Base-by-base conservation (phyloP, 2,329 filamentous ascomycete species). In the Trichophyton mentagrophytes region DNA sequence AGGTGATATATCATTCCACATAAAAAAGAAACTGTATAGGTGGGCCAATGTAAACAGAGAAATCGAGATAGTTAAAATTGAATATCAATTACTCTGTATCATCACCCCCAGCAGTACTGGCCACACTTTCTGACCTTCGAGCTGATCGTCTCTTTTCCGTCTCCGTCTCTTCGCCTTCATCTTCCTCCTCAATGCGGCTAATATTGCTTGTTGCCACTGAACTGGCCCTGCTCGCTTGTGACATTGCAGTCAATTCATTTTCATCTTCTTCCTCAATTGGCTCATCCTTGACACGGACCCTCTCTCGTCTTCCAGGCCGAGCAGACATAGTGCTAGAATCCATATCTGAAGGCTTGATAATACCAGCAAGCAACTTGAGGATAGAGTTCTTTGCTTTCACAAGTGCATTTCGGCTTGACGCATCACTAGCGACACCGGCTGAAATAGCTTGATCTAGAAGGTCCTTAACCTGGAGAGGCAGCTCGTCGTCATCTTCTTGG, bases 391-490 rank as follows among this genome's bases (percentile, higher is more conserved):
- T 78, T 38, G 73, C 73, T 65, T 78, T 78, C 57, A 76, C 74
- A 13, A 78, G 66, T 5, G 76, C 71, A 62, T 78, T 77, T 49
- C 74, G 70, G 44, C 76, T 72, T 20, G 75, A 73, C 1, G 76
- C 76, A 56, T 74, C 75, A 8, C 67, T 66, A 3, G 73, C 74
- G 22, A 74, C 64, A 15, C 72, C 73, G 47, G 76, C 77, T 61
- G 79, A 76, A 61, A 84, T 76, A 13, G 81, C 76, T 65, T 84
- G 82, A 60, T 80, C 75, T 9, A 86, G 77, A 1, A 85, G 66
- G 64, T 83, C 84, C 63, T 78, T 76, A n/a, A 85, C 72, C 22
- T 76, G 73, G 55, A 82, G 81, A 4, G 78, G 75, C 36, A 80
- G 75, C 20, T 80, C 76, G 59, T 85, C 80, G 1, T 76, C 72